Percentiles rank a stretch among this genome's conserved stretches.
phyloP scores from a whole-genome alignment of 306 rosid genomes.

The Boehmeria nivea region DNA sequence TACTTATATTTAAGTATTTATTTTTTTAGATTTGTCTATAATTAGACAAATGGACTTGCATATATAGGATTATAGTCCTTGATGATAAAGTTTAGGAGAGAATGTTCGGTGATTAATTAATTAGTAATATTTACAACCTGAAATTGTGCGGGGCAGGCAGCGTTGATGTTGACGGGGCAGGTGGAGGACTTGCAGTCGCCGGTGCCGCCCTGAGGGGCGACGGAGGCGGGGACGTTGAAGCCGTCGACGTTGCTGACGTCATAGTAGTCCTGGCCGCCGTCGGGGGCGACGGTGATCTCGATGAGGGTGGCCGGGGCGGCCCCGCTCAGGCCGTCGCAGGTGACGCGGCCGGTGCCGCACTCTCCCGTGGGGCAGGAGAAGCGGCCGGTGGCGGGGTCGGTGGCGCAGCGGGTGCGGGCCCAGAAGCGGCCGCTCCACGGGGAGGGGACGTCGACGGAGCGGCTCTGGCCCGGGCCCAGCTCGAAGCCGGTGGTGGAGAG shows the following conservation, averaged over 20 bases:
- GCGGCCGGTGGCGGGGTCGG: not conserved
- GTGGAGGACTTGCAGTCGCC: not conserved
- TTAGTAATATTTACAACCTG: not conserved
- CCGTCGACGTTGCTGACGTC: slow-evolving; percentile 5
- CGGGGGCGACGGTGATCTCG: not conserved
- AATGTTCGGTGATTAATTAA: too few species aligned
- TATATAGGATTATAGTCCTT: too few species aligned
- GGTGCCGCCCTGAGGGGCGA: slow-evolving; percentile 24
- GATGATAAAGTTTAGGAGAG: too few species aligned
- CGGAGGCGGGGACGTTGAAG: not conserved
- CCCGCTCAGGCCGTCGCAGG: not conserved
- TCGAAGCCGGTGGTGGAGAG: slow-evolving; percentile 29
- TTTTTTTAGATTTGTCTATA: too few species aligned
- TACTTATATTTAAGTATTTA: too few species aligned
- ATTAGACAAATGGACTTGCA: too few species aligned
- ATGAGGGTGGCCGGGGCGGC: not conserved
- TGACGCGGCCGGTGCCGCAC: not conserved
- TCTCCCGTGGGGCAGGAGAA: slow-evolving; percentile 27
- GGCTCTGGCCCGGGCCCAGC: not conserved
- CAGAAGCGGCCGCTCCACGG: not conserved
- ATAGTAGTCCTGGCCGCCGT: not conserved
- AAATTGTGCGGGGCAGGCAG: slow-evolving; percentile 17
- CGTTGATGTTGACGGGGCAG: slow-evolving; percentile 19
- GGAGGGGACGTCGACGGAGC: not conserved
- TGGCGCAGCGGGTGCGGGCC: slow-evolving; percentile 2